A percentile compares a stretch with the other conserved stretches of the same genome.
These are phyloP conservation scores for Rosellinia necatrix DNA, from an alignment of 2,329 filamentous ascomycete species.

Conservation along the genomic window DNA sequence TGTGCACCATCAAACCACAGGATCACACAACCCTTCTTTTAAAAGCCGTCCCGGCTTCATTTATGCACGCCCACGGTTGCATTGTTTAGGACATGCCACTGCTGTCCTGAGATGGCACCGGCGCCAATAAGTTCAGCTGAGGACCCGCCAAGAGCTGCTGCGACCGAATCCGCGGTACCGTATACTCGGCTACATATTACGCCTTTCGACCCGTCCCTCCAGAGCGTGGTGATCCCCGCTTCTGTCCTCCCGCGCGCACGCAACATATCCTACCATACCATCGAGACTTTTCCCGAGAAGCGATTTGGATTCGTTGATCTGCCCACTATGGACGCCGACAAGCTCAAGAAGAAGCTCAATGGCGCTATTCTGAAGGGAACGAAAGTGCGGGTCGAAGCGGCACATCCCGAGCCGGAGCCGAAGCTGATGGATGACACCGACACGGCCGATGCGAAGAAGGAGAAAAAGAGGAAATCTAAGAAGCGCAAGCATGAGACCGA, in stretches of 20 bases:
- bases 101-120: slow-evolving; percentile 30
- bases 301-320: slow-evolving; percentile 90
- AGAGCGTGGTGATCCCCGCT: slow-evolving; percentile 72
- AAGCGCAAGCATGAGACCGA: slow-evolving; percentile 59
- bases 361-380: slow-evolving; percentile 81
- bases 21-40: background rate
- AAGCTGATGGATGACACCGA: slow-evolving; percentile 44
- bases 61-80: background rate
- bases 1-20: background rate
- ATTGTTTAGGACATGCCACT: slow-evolving; percentile 11
- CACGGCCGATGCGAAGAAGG: slow-evolving; percentile 37
- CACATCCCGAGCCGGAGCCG: slow-evolving; percentile 65
- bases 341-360: slow-evolving; percentile 87
- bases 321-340: slow-evolving; percentile 81
- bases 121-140: slow-evolving; percentile 22
- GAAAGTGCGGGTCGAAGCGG: slow-evolving; percentile 85
- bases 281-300: slow-evolving; percentile 88
- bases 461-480: slow-evolving; percentile 43
- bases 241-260: slow-evolving; percentile 68
- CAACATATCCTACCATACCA: slow-evolving; percentile 84
- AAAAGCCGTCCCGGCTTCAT: background rate
- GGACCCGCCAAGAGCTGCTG: slow-evolving; percentile 9
- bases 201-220: slow-evolving; percentile 77
- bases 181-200: slow-evolving; percentile 80
- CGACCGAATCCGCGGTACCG: slow-evolving; percentile 25